Base-by-base conservation (phyloP, 2,329 filamentous ascomycete genomes). In the Epichloe gansuensis region DNA sequence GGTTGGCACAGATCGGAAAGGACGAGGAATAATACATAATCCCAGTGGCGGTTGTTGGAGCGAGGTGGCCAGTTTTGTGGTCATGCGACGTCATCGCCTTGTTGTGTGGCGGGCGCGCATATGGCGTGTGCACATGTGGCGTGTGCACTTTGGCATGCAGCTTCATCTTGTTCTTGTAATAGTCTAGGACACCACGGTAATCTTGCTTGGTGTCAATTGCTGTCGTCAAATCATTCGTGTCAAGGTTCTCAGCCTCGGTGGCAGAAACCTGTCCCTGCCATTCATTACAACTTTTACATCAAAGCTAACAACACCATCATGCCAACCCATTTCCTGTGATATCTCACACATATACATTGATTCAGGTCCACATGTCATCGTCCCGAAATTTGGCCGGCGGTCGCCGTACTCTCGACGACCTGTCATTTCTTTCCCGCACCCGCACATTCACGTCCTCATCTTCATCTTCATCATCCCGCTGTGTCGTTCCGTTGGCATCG, bases 341-440 rank as follows among this genome's bases (percentile, higher is more conserved):
- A 17, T 31, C 15, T 31, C 44, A 9, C 25, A 34, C 6, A n/a
- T 6, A 23, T 31, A 0, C 34, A 6, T 13, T 17, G 15, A 15
- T 6, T 9, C 64, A 54, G 42, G 17, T 55, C 56, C 55, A 64
- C 34, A 61, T 17, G 6, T 67, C 66, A 17, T 64, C 67, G 23
- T 69, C 66, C 37, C 65, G 60, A 52, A 69, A 64, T 46, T 70
- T 70, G 8, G 66, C 64, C 2, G 68, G 66, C 46, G 58, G 61
- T 21, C 68, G 63, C 41, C 68, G 63, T 28, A 61, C 64, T 50
- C 68, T 62, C 25, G 56, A 54, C 17, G 59, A 60, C 43, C 66
- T 58, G 35, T 63, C 60, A 45, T 57, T 56, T 25, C 59, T 57
- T 46, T 60, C 57, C 49, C 62, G 59, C 13, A 67, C 54, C 21